Percentiles rank a stretch among this genome's conserved stretches.
phyloP scores from a whole-genome alignment of 1,284 basidiomycete genomes.

The Singerocomus inundabilis region DNA sequence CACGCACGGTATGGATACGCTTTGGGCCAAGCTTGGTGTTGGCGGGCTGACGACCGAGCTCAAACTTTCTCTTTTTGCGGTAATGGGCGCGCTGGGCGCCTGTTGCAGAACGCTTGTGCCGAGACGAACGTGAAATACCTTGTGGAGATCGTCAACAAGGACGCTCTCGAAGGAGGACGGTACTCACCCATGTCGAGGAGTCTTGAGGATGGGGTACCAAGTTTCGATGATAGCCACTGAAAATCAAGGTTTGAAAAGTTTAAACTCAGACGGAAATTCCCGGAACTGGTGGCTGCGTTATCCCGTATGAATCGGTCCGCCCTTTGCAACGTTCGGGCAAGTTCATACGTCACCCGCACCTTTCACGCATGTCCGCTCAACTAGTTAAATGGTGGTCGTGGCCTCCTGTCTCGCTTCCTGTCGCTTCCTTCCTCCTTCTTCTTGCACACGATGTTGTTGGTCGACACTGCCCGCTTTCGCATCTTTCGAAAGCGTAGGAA shows the following conservation, averaged over 20 bases:
- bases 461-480: slow-evolving; percentile 19
- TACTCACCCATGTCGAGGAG: slow-evolving; percentile 56
- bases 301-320: neutral
- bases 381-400: slow-evolving; percentile 21
- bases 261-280: slow-evolving; percentile 28
- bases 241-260: slow-evolving; percentile 35
- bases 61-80: slow-evolving; percentile 99
- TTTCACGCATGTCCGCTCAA: slow-evolving; percentile 19
- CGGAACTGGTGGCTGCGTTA: slow-evolving; percentile 20
- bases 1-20: slow-evolving; percentile 90
- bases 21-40: slow-evolving; percentile 94
- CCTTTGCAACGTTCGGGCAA: slow-evolving; percentile 9
- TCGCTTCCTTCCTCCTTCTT: slow-evolving; percentile 23
- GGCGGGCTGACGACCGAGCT: slow-evolving; percentile 94
- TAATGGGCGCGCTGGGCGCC: slow-evolving; percentile 94
- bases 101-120: slow-evolving; percentile 92
- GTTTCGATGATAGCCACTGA: slow-evolving; percentile 31
- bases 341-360: slow-evolving; percentile 10
- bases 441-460: slow-evolving; percentile 18
- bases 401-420: slow-evolving; percentile 24
- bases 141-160: slow-evolving; percentile 11
- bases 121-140: slow-evolving; percentile 94
- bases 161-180: slow-evolving; percentile 16
- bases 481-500: slow-evolving; percentile 27
- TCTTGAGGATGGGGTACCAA: slow-evolving; percentile 32